Evolutionary conservation across 139 green algal species (phyloP), one percentile per base, ranked within the genome.

Genomic region (Micromonas commoda): DNA sequence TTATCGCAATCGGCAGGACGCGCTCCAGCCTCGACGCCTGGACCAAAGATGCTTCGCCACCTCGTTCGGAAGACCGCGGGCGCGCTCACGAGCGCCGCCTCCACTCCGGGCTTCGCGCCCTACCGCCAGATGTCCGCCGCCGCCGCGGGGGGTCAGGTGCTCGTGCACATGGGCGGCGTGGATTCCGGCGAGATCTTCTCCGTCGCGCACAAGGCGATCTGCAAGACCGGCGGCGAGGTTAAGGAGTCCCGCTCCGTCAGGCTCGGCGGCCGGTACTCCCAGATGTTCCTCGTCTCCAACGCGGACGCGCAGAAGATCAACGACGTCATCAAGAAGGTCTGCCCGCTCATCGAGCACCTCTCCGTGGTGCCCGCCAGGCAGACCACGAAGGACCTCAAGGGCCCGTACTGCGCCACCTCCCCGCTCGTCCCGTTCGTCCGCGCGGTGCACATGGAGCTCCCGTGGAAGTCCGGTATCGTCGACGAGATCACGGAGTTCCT

Each of bases 361-460:
- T 26, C 23, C 2, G 68, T 75, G 2, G 31, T 37, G 2, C 5
- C 21, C 34, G 68, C 68, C 37, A 26, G 68, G 3, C n/a, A 75
- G n/a, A 75, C 68, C 37, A 61, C 29, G 31, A 38, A 63, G 3
- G 68, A 75, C 29, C 32, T 75, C 23, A 75, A 75, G 26, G 68
- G 68, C 1, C 68, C 68, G 68, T 75, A 75, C 37, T 75, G 68
- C 68, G 34, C 35, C 4, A 75, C 68, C 37, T 75, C 68, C 37
- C 68, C 68, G 34, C 33, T 75, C 34, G 52, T 75, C 24, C 68
- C 68, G 68, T 75, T 64, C 68, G 68, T 75, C 9, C n/a, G 68
- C 19, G 32, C 13, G 37, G 38, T 26, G 37, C 31, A 38, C 16
- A 21, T 75, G 20, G 1, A 29, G 2, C 37, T 61, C 19, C 68